Percentiles rank a stretch among this genome's conserved stretches.
These are phyloP conservation scores for Phlebiopsis gigantea DNA, from an alignment of 768 basidiomycete genomes.

Conservation along the genomic window DNA sequence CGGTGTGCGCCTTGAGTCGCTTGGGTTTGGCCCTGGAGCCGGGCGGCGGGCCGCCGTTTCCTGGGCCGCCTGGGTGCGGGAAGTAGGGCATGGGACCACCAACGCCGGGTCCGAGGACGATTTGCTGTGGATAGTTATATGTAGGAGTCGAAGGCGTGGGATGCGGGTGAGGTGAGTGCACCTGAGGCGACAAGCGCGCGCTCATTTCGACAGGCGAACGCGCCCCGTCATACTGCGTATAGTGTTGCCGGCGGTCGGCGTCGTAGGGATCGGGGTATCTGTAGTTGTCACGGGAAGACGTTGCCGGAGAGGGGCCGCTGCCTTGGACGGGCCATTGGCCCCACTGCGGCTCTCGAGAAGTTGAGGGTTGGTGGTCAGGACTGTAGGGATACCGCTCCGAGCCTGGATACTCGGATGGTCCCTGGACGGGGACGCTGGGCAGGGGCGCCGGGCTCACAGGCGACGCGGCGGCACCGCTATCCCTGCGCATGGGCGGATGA, in stretches of 20 bases:
- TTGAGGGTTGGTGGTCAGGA: background rate
- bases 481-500: background rate
- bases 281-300: slow-evolving; percentile 1
- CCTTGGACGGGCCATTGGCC: background rate
- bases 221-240: background rate
- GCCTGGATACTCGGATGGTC: background rate
- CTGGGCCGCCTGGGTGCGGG: background rate
- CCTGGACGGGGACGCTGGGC: background rate
- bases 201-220: background rate
- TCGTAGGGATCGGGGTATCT: background rate
- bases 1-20: slow-evolving; percentile 73
- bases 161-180: background rate
- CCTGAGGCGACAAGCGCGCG: background rate
- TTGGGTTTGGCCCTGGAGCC: slow-evolving; percentile 59
- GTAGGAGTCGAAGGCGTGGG: background rate
- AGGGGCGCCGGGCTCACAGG: background rate
- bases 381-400: background rate
- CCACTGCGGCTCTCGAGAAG: background rate
- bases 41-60: slow-evolving; percentile 10
- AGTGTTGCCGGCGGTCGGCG: background rate
- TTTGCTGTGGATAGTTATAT: background rate
- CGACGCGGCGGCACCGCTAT: background rate
- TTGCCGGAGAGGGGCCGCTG: background rate
- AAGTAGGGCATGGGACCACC: background rate
- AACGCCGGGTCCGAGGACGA: background rate